phyloP scores from a whole-genome alignment of 2,329 filamentous ascomycete genomes.

The Microsporum audouinii region DNA sequence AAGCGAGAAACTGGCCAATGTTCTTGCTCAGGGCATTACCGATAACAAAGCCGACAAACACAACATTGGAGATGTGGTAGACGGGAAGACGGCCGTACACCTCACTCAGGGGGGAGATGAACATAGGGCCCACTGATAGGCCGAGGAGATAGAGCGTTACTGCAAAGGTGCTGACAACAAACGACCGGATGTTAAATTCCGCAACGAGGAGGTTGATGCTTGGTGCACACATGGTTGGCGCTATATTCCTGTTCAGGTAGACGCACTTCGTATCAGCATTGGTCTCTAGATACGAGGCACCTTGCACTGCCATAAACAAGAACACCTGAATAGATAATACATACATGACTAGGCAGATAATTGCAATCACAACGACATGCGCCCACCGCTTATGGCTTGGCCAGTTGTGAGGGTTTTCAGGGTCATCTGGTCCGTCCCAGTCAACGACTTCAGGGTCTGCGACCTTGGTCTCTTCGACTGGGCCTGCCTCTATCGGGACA shows the following conservation, averaged over 20 bases:
- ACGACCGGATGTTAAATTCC: conserved; percentile 47
- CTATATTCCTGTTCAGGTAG: conserved; percentile 70
- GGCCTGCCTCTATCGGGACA: background rate
- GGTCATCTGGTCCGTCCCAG: conserved; percentile 52
- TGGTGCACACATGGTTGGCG: conserved; percentile 57
- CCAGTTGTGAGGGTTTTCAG: conserved; percentile 59
- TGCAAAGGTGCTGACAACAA: conserved; percentile 58
- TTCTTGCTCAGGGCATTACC: conserved; percentile 60
- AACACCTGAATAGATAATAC: conserved; percentile 36
- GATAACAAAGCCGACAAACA: conserved; percentile 59
- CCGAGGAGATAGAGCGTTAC: conserved; percentile 70
- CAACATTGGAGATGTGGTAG: conserved; percentile 52
- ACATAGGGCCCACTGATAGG: conserved; percentile 57
- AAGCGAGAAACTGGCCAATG: conserved; percentile 55
- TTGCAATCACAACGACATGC: background rate
- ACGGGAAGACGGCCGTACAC: conserved; percentile 43
- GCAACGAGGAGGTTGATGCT: conserved; percentile 15
- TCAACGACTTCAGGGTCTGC: conserved; percentile 35
- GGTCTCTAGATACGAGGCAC: background rate
- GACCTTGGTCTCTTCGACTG: background rate
- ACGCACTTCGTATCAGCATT: conserved; percentile 23
- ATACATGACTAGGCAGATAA: conserved; percentile 26
- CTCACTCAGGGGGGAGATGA: conserved; percentile 57
- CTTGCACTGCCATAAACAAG: conserved; percentile 37
- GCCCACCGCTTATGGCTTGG: conserved; percentile 44